phyloP scores from a whole-genome alignment of 148 eudicot genomes.

The Cornus kousa region DNA sequence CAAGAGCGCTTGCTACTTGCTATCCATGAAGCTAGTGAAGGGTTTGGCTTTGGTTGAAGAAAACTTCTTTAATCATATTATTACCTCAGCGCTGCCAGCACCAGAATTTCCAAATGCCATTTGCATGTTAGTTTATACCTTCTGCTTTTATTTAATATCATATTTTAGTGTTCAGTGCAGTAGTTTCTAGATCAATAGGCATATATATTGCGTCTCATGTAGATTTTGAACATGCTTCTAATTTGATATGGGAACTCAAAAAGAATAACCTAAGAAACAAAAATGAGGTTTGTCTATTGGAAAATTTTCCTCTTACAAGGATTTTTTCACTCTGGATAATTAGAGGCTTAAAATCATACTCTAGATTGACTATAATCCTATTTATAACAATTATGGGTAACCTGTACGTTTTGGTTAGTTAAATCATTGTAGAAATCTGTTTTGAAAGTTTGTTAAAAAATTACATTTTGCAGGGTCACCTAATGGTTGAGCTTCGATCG shows the following conservation, averaged over 20 bases:
- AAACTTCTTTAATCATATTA: not conserved
- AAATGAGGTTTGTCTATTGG: not conserved
- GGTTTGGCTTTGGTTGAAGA: slow-evolving; percentile 92
- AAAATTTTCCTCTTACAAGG: too few species aligned
- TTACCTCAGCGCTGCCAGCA: slow-evolving; percentile 11
- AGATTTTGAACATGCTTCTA: not conserved
- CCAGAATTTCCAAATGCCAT: slow-evolving; percentile 15
- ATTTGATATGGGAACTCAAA: not conserved
- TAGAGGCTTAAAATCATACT: too few species aligned
- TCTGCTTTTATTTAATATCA: not conserved
- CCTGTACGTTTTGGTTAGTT: too few species aligned
- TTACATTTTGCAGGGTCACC: too few species aligned
- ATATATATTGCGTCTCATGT: not conserved
- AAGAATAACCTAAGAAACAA: too few species aligned
- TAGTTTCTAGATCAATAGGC: not conserved
- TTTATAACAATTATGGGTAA: too few species aligned
- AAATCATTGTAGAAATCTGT: too few species aligned
- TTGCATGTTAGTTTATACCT: slow-evolving; percentile 31
- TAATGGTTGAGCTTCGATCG: too few species aligned
- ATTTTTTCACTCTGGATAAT: too few species aligned
- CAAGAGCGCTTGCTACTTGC: slow-evolving; percentile 89
- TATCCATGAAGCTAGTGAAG: slow-evolving; percentile 99
- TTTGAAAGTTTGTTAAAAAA: too few species aligned
- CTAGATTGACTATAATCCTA: too few species aligned
- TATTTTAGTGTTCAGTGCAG: not conserved